phyloP scores from a whole-genome alignment of 2,329 filamentous ascomycete genomes.

The Ophiostoma fasciatum region DNA sequence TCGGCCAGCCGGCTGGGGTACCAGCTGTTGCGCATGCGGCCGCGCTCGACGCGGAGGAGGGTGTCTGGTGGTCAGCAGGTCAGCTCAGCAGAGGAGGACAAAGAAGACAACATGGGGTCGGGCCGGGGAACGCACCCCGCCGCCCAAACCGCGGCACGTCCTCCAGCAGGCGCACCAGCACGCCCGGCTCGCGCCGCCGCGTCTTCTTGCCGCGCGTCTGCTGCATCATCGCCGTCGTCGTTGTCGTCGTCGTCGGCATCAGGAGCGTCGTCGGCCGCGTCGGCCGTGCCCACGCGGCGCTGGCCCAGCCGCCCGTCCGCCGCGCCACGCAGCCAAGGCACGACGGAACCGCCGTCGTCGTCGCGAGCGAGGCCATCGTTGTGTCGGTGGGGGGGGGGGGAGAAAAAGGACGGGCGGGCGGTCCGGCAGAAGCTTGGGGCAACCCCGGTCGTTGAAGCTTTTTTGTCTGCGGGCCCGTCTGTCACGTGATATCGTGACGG shows the following conservation, averaged over 20 bases:
- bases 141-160: slow-evolving; percentile 26
- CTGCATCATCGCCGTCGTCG: too few species aligned
- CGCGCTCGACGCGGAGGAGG: slow-evolving; percentile 20
- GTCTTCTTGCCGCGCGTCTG: slow-evolving; percentile 21
- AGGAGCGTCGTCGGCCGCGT: slow-evolving; percentile 16
- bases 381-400: background rate
- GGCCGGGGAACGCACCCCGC: slow-evolving; percentile 21
- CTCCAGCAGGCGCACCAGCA: slow-evolving; percentile 27
- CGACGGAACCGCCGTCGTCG: slow-evolving; percentile 7
- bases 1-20: slow-evolving; percentile 20
- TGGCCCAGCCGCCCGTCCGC: background rate
- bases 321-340: slow-evolving; percentile 6
- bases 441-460: too few species aligned
- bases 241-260: too few species aligned
- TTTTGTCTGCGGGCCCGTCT: too few species aligned
- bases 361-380: background rate
- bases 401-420: too few species aligned
- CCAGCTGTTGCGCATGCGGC: slow-evolving; percentile 24
- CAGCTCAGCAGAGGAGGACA: too few species aligned
- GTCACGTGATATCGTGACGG: too few species aligned
- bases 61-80: slow-evolving; percentile 14
- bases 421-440: too few species aligned
- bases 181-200: slow-evolving; percentile 23
- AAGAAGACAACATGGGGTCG: too few species aligned
- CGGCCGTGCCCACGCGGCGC: too few species aligned